Base-by-base conservation (phyloP, 805 yeast genomes). In the Saturnispora kantuleensis region DNA sequence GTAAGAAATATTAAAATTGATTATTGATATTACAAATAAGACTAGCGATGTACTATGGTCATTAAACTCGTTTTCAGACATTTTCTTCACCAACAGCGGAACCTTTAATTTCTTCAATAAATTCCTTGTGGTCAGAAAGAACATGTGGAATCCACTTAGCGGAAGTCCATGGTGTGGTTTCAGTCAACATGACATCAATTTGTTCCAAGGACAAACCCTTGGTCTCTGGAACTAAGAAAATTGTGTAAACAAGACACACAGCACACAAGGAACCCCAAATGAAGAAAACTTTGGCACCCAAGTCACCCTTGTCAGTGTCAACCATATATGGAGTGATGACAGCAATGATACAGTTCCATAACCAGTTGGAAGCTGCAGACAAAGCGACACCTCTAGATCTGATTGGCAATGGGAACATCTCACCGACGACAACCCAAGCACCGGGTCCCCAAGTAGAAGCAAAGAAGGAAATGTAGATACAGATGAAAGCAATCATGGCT, bases 361-460 rank as follows among this genome's bases (percentile, higher is more conserved):
- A 59, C 93, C 93, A 84, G 66, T 84, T 84, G 39, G 88, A 76
- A 31, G 89, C 84, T 15, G 84, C 80, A 11, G 84, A 73, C 42
- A 83, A 60, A 28, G 84, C 77, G 46, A 81, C 76, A 47, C 84
- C 84, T 59, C 79, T 79, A 45, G 84, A 84, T 60, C 94, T 76
- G 50, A 80, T 76, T 60, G 81, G 76, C 44, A 84, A 74, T 50
- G 89, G 85, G 71, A 74, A 84, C 39, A 74, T 64, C 55, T 76
- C 82, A 54, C 79, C 77, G 54, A 67, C 62, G 45, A 75, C 62
- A 39, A 76, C 84, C 89, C 90, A 84, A 34, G 76, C 78, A 49
- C 75, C 77, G 34, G 93, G 88, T 60, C 90, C 90, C 90, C 93
- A 85, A 18, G 90, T 75, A 4, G 85, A 71, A 8, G 93, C 94